Evolutionary conservation across 768 basidiomycete species (phyloP), one percentile per base, ranked within the genome.

Genomic region (Naganishia antarctica): DNA sequence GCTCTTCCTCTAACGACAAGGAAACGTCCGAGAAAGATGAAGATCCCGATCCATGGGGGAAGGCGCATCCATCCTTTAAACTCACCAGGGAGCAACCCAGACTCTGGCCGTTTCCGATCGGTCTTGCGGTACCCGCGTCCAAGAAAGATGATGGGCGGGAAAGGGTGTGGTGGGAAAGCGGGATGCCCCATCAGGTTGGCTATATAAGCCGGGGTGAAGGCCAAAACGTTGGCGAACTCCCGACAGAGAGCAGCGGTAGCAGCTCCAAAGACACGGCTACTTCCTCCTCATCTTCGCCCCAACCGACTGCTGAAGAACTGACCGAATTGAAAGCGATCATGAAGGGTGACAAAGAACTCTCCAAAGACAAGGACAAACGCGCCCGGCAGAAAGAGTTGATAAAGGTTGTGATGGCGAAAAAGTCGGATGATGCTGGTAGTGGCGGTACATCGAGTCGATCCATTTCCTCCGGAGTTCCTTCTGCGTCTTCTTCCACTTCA

Each of bases 141-240:
- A 37, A 40, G 53, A 26, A 23, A 23, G 34, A 40, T 8, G 37
- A 57, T 23, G 62, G 62, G 0, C n/a, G 45, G n/a, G 21, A 63
- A 6, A 37, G 51, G 28, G 12, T 63, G n/a, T 63, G 62, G 62
- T 63, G 62, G 62, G 62, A 63, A 51, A 45, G 62, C 34, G 62
- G 62, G 11, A 21, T 45, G 8, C 50, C 62, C 23, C 50, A 51
- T 16, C 46, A 45, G 16, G 49, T 57, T 13, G 62, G 62, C 28
- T 48, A 47, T 49, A 62, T 62, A 16, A 16, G 25, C 32, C 29
- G 60, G 9, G 45, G 44, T 40, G 53, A 57, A 1, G 37, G 53
- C 3, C 34, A 37, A 26, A 57, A 40, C 21, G 23, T 37, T 2
- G 37, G 37, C 21, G 18, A 2, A 9, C 6, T 37, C 1, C 53